A percentile compares a stretch with the other conserved stretches of the same genome.
These are phyloP conservation scores for Aureobasidium pullulans DNA, from an alignment of 2,329 filamentous ascomycete species.

Conservation along the genomic window DNA sequence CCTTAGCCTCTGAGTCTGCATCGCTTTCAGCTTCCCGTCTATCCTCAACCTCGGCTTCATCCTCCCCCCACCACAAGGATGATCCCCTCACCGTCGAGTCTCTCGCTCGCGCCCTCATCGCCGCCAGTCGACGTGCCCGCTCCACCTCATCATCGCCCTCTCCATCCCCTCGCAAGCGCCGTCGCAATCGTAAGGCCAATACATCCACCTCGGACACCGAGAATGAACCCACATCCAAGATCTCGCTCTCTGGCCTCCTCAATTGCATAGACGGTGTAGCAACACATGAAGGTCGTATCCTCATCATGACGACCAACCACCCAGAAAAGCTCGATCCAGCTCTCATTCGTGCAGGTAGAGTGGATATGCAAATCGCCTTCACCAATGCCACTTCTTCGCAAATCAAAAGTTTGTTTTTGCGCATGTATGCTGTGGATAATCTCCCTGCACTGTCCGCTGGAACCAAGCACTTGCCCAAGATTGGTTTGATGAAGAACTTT, in stretches of 20 bases:
- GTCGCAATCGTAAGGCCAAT: neutral
- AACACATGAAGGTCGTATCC: conserved; percentile 67
- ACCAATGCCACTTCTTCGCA: conserved; percentile 36
- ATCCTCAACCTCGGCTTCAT: neutral
- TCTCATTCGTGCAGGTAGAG: conserved; percentile 64
- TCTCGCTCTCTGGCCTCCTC: conserved; percentile 70
- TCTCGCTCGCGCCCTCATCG: conserved; percentile 9
- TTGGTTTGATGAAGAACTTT: too few relatives aligned
- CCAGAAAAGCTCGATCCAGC: conserved; percentile 65
- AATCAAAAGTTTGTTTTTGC: conserved; percentile 35
- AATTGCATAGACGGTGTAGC: conserved; percentile 81
- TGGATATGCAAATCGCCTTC: conserved; percentile 62
- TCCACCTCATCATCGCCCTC: neutral
- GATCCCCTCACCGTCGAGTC: neutral
- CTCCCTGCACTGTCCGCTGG: neutral
- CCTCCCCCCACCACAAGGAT: neutral
- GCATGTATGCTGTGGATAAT: conserved; percentile 24
- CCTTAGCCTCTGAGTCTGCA: too few relatives aligned
- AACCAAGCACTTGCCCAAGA: neutral
- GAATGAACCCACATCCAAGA: conserved; percentile 31
- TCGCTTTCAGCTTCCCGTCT: neutral
- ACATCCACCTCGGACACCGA: conserved; percentile 13
- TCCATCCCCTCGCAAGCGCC: neutral
- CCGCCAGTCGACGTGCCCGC: neutral
- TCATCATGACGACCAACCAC: conserved; percentile 77